Base-by-base conservation (phyloP, 108 stramenopile species). In the Aurantiochytrium sp. region DNA sequence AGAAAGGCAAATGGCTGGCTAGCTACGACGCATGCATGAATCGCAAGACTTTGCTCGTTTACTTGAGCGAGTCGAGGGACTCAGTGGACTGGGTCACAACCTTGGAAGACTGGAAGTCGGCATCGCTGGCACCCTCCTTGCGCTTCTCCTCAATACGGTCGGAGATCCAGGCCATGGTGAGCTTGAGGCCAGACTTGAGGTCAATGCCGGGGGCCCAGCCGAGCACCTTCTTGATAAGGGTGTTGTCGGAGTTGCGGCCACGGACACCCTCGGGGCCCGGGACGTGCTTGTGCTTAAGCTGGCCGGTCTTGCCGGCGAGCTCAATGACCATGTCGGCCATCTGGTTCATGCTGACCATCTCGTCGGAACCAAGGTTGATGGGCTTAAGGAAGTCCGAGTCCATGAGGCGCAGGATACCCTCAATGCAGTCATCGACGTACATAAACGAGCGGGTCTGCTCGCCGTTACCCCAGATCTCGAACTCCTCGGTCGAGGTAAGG, bases 211-310 rank as follows among this genome's bases (percentile, higher is more conserved):
- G 98, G 64, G 96, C 97, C 98, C 98, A 99, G 59, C 96, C 96
- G 71, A 99, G 94, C 92, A 96, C 95, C 88, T 97, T 97, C 60
- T 94, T 76, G 88, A 99, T 98, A 43, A 99, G 91, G 60, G 95
- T 95, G 93, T 97, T 99, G 94, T 99, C 98, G 72, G 96, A 96
- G 94, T 98, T 99, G 89, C 98, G 96, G 59, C 98, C 98, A 69
- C 98, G 95, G 29, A 99, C 98, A n/a, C 98, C 98, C 96, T 96
- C 95, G 64, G 98, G 98, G 59, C 98, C 98, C 55, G 98, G 97
- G 93, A 99, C 97, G 92, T 98, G 97, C 94, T 97, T 98, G 93
- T 98, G 96, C 58, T 97, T 97, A 6, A 99, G 89, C 44, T 95
- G 90, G 55, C 55, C 55, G 58, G 94, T 94, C 92, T 97, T 96